Evolutionary conservation across 345 rosid species (phyloP), one percentile per base, ranked within the genome.

Genomic region (Gossypium bickii): DNA sequence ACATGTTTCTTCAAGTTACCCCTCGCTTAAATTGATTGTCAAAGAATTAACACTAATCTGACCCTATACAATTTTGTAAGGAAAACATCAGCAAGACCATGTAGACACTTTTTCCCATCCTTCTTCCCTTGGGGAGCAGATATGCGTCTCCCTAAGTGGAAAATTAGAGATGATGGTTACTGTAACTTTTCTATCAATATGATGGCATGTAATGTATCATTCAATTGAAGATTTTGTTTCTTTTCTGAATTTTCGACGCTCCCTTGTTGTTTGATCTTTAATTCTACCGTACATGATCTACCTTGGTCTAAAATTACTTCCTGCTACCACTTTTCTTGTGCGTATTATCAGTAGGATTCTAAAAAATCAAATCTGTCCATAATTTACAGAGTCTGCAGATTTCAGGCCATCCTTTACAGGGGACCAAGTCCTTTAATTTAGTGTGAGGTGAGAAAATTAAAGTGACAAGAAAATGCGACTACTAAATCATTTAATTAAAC

Each of bases 1-100:
- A 80, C 12, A 22, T 72, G 15, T 83, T 83, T 71, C 13, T 55
- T 57, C 15, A 72, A 18, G 12, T 72, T 20, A 24, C 15, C 16
- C 20, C 75, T 38, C 25, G 12, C 51, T 55, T 71, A 51, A 53
- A 12, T 48, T 38, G 44, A 49, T 49, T 12, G 12, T 15, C 43
- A 38, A 12, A 63, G 47, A 63, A 38, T 9, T 52, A 49, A n/a
- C 20, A 38, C 18, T 29, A 38, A 63, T 9, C 47, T 29, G 0
- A 29, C 5, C 17, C 22, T 34, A 63, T 45, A 5, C 53, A 67
- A 45, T 67, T 45, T 44, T 44, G 34, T 38, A 18, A 66, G 20
- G 18, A 3, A 45, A 45, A 44, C 52, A 65, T 11, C 17, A 18
- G 0, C 45, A 43, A 3, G 18, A n/a, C 48, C 68, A 9, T 38